A percentile compares a stretch with the other conserved stretches of the same genome.
Conservation (phyloP, 805 yeast genomes). For the Ogataea neopini region DNA sequence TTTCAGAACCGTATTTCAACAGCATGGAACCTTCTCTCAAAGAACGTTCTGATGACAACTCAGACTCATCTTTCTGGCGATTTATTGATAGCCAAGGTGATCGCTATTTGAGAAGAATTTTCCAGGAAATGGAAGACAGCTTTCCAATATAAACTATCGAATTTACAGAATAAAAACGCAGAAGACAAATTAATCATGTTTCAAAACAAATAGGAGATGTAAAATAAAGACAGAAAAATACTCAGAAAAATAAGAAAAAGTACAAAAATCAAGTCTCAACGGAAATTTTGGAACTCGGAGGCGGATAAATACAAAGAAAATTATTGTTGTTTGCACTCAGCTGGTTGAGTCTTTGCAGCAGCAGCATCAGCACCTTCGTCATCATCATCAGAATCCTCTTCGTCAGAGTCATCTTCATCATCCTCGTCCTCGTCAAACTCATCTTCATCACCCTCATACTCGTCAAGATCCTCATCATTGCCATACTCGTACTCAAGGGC, state of each 20-base stretch:
- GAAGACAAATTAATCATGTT: not conserved
- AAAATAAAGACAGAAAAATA: constrained; percentile 1
- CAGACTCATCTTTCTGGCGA: not conserved
- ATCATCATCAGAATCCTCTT: constrained; percentile 43
- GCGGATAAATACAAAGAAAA: not conserved
- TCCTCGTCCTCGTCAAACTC: constrained; percentile 65
- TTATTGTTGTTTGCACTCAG: constrained; percentile 75
- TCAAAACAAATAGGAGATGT: not conserved
- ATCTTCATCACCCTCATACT: constrained; percentile 57
- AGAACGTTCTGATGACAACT: not conserved
- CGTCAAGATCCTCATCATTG: constrained; percentile 58
- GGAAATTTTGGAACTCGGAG: not conserved
- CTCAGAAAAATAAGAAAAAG: not conserved
- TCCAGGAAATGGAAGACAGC: constrained; percentile 8
- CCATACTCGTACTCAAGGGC: constrained; percentile 76
- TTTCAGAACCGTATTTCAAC: not conserved
- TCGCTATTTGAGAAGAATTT: not conserved
- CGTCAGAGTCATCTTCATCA: constrained; percentile 60
- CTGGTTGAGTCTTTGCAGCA: constrained; percentile 57
- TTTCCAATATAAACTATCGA: not conserved
- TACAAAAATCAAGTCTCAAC: not conserved
- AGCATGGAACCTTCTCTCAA: not conserved
- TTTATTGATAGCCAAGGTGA: constrained; percentile 4
- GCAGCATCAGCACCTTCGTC: constrained; percentile 37
- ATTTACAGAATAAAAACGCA: not conserved